Evolutionary conservation across 768 basidiomycete species (phyloP).

Genomic region (Trametes elegans): DNA sequence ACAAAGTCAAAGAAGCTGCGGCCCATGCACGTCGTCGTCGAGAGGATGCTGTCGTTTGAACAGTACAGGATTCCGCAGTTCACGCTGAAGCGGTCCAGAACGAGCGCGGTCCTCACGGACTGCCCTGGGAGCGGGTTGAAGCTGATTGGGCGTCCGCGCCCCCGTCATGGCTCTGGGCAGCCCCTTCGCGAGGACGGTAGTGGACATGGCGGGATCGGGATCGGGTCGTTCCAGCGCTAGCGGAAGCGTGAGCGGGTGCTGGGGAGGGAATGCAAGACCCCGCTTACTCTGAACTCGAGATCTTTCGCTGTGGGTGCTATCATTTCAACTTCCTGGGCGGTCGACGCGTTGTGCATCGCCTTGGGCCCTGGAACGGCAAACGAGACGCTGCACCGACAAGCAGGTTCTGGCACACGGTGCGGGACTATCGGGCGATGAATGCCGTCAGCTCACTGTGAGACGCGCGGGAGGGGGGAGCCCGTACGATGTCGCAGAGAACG

Average conservation of each 20-base stretch:
- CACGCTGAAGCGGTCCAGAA: slow-evolving; percentile 73
- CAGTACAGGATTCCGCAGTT: slow-evolving; percentile 67
- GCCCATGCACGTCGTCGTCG: slow-evolving; percentile 55
- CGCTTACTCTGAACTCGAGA: slow-evolving; percentile 37
- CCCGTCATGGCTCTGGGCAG: slow-evolving; percentile 4
- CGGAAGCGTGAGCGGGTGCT: too few species aligned
- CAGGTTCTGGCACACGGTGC: slow-evolving; percentile 72
- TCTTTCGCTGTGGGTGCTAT: slow-evolving; percentile 52
- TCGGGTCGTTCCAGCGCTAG: slow-evolving; percentile 34
- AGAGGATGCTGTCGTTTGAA: slow-evolving; percentile 68
- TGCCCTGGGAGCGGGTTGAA: slow-evolving; percentile 67
- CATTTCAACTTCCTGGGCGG: slow-evolving; percentile 78
- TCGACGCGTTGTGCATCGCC: slow-evolving; percentile 77
- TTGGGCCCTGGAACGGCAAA: slow-evolving; percentile 74
- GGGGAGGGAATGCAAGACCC: background rate
- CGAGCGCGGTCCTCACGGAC: slow-evolving; percentile 74
- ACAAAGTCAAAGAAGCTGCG: slow-evolving; percentile 80
- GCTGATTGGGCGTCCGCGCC: slow-evolving; percentile 34
- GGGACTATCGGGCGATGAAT: slow-evolving; percentile 34
- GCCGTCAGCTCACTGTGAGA: background rate
- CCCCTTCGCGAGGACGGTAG: slow-evolving; percentile 26
- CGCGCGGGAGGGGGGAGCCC: slow-evolving; percentile 28
- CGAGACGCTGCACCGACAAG: slow-evolving; percentile 76
- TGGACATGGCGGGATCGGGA: slow-evolving; percentile 34
- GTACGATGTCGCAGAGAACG: slow-evolving; percentile 69